Evolutionary conservation across 139 green algal species (phyloP).

Genomic region (Chlorella ohadii): DNA sequence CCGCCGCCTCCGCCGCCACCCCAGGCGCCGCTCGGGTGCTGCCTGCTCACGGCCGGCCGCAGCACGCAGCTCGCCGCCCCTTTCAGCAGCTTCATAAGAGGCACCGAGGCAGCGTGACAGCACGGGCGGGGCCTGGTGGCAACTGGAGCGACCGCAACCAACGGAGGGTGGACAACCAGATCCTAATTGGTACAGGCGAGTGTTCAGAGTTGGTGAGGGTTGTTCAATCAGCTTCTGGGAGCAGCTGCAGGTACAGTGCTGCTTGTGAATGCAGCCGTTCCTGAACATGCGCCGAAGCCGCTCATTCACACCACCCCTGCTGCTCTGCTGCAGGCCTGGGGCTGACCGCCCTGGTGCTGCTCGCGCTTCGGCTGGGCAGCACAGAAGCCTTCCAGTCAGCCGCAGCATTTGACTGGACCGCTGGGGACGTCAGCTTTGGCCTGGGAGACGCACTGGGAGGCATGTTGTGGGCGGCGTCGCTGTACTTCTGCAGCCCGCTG

Average conservation of each 20-base stretch:
- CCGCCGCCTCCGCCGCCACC: no score
- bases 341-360: constrained; percentile 24
- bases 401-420: background rate
- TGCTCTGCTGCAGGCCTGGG: constrained; percentile 9
- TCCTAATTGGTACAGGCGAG: constrained; percentile 17
- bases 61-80: no score
- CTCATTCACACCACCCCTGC: background rate
- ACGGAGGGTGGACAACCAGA: constrained; percentile 15
- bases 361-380: constrained; percentile 18
- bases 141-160: constrained; percentile 16
- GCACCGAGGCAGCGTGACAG: no score
- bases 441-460: constrained; percentile 53
- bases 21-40: no score
- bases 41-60: no score
- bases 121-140: background rate
- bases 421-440: background rate
- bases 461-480: constrained; percentile 59
- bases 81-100: no score
- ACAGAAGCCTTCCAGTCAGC: background rate
- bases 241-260: no score
- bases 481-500: constrained; percentile 69
- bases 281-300: no score
- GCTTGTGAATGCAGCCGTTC: no score
- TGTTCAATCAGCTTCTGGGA: no score
- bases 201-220: background rate